Evolutionary conservation across 257 asterid genomes (phyloP), one percentile per base, ranked within the genome.

Genomic region (Cruciata laevipes): DNA sequence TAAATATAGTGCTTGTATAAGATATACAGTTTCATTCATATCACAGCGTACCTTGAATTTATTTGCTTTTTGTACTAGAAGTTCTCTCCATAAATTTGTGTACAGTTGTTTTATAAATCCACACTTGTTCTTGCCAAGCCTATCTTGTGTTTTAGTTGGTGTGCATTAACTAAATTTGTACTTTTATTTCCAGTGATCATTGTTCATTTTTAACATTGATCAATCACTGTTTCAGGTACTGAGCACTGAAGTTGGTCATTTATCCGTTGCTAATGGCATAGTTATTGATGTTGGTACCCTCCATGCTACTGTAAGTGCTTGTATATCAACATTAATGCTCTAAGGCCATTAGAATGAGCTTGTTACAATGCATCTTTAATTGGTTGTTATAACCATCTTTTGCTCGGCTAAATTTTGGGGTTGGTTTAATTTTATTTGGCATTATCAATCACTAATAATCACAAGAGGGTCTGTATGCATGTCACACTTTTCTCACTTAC

Each of bases 231-330:
- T 73, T 67, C 89, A 93, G 99, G 81, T 87, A 71, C 75, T 93
- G 81, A 93, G 99, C 85, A 77, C 89, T 61, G 96, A 83, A 73
- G 84, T 88, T 75, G 88, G 80, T 70, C 76, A 78, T 76, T 76
- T 78, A 65, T 91, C 87, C 72, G 82, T 93, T 71, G 84, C 95
- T 74, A 86, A 80, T 77, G 99, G 99, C 73, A 73, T 84, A 76
- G 79, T 93, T 61, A 78, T 72, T 71, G 95, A 84, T 61, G 81
- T 82, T 68, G 85, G 90, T 70, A 76, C 80, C 83, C 84, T 81
- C 71, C 87, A 87, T 79, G 81, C 85, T 78, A 79, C 84, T 70
- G 97, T 93, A 81, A 86, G 96, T 85, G 71, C 76, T 58, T 66
- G 67, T 65, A 12, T 17, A 30, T 11, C 27, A 53, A 20, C 33